phyloP scores from a whole-genome alignment of 192 early-diverging fungal species.

The Coemansia asiatica region DNA sequence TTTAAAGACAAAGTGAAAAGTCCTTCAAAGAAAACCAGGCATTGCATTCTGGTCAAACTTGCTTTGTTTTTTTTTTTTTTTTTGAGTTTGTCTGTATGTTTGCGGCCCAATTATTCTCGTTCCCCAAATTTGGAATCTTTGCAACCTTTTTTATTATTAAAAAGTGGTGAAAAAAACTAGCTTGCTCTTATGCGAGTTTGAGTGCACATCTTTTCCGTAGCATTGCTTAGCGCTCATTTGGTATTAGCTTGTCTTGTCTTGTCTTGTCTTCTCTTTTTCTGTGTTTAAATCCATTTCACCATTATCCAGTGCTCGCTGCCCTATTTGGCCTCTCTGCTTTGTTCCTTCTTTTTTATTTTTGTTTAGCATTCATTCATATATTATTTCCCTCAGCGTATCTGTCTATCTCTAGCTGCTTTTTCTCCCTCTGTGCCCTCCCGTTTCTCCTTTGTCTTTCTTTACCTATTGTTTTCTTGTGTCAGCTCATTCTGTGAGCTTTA shows the following conservation, averaged over 20 bases:
- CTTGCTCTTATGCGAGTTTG: neutral
- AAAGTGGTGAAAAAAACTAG: neutral
- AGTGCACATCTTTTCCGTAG: neutral
- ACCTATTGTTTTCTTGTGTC: neutral
- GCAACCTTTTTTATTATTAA: neutral
- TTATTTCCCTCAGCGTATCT: no score
- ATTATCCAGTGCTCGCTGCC: neutral
- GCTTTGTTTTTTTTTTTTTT: neutral
- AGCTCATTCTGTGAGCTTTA: neutral
- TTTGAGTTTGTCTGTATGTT: neutral
- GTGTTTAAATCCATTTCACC: conserved; percentile 1
- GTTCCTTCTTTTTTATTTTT: neutral
- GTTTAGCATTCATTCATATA: neutral
- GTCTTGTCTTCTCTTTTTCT: conserved; percentile 4
- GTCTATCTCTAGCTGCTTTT: no score
- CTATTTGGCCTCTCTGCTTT: neutral
- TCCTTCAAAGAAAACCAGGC: conserved; percentile 4
- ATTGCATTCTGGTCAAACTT: neutral
- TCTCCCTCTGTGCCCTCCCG: neutral
- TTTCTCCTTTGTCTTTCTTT: neutral
- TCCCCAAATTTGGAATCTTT: neutral
- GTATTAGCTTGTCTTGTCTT: neutral
- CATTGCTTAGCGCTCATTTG: conserved; percentile 3
- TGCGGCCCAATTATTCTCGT: no score
- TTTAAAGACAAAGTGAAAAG: neutral